A percentile compares a stretch with the other conserved stretches of the same genome.
phyloP scores from a whole-genome alignment of 139 green algal species.

The Coelastrella sp. region DNA sequence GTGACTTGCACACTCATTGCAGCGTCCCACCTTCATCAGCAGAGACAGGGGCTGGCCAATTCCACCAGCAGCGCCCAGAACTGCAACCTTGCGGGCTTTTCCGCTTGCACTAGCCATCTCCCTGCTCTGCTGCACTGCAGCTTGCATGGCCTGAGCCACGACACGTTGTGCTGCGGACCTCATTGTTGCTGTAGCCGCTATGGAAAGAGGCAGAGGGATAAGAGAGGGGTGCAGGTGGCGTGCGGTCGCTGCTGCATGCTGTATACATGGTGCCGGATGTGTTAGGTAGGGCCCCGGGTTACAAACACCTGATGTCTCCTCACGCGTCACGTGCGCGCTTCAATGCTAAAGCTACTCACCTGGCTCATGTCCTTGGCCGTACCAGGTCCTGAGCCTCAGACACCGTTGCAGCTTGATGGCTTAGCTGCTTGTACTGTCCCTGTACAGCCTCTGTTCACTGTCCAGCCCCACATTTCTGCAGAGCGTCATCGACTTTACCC shows the following conservation, averaged over 20 bases:
- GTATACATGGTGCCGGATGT: not conserved
- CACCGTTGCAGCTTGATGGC: no score
- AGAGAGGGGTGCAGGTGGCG: not conserved
- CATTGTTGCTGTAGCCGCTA: not conserved
- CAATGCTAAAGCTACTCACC: no score
- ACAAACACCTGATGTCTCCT: not conserved
- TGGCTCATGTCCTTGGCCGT: no score
- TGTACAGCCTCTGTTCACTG: no score
- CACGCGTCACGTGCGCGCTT: no score
- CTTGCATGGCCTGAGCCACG: slow-evolving; percentile 33
- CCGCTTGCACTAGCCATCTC: slow-evolving; percentile 15
- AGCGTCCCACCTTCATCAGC: slow-evolving; percentile 90
- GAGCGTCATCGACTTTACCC: not conserved
- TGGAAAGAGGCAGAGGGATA: no score
- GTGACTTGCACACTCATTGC: no score
- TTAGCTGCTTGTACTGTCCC: no score
- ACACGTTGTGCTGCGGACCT: slow-evolving; percentile 16
- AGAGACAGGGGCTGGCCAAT: slow-evolving; percentile 94
- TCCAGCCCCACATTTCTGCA: no score
- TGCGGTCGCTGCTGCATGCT: not conserved
- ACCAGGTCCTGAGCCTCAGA: no score
- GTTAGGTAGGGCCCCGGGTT: not conserved
- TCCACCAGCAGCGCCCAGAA: slow-evolving; percentile 90
- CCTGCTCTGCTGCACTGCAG: not conserved
- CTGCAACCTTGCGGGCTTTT: slow-evolving; percentile 82